Evolutionary conservation across 305 asterid genomes (phyloP), one percentile per base, ranked within the genome.

Genomic region (Andrographis paniculata): DNA sequence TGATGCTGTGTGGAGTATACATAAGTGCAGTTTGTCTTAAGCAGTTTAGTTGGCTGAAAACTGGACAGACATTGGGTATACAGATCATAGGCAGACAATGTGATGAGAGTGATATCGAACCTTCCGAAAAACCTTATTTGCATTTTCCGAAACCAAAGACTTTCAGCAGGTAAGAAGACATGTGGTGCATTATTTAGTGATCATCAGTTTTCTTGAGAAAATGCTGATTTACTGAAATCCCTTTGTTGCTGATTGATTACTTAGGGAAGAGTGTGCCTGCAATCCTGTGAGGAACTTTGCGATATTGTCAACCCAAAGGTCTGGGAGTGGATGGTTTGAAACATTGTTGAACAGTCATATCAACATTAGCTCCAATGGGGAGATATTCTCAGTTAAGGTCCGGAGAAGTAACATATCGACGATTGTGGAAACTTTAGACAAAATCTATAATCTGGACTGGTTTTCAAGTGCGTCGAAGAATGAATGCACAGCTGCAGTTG

Each of bases 261-360:
- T 48, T 66, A 88, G 97, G 84, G 74, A 60, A 9, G 93, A 80
- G 65, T 87, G 96, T 62, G 83, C 76, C 5, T 87, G 96, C 83
- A 70, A 74, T 63, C 94, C 94, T 57, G 42, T 84, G 31, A 68
- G 83, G 1, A 69, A 69, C 67, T 88, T 88, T 67, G 95, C 81
- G 12, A 84, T 88, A 66, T 62, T 84, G 67, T 79, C 97, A 14
- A 81, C 87, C 0, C 97, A 88, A 76, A 79, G 97, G 61, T 88
- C 95, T 7, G 97, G 97, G 53, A 88, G 97, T 62, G 97, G 97
- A 72, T 88, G 97, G 97, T 88, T 88, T 50, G 95, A 88, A 42
- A 88, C 95, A 1, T 69, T 88, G 62, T 56, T 88, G 69, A 88
- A 88, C 65, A 88, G 84, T 66, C 97, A 88, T 72, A 66, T 59